Evolutionary conservation across 768 basidiomycete genomes (phyloP).

Genomic region (Nevesoporus exiguus): DNA sequence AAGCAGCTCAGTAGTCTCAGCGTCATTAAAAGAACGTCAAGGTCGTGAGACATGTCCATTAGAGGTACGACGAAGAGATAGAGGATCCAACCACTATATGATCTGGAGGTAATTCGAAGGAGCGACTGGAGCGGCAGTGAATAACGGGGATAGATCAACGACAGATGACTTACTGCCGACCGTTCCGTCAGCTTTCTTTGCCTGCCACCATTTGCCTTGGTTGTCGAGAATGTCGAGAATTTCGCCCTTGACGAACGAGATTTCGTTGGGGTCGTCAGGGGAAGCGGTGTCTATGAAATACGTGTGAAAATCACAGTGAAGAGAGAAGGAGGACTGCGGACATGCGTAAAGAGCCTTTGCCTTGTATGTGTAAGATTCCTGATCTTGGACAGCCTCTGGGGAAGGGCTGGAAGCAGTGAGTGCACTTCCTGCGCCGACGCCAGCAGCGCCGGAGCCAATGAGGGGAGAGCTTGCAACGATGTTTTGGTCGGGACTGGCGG

Average conservation of each 20-base stretch:
- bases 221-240: constrained; percentile 90
- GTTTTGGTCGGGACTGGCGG: constrained; percentile 44
- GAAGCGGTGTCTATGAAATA: constrained; percentile 76
- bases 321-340: constrained; percentile 38
- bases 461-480: constrained; percentile 59
- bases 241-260: constrained; percentile 91
- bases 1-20: constrained; percentile 17
- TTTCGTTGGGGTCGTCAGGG: constrained; percentile 92
- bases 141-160: neutral
- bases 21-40: constrained; percentile 32
- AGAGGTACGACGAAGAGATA: constrained; percentile 8
- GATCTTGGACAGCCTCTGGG: constrained; percentile 29
- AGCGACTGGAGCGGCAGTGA: constrained; percentile 50
- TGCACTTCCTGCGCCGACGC: constrained; percentile 53
- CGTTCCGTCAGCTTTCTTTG: constrained; percentile 70
- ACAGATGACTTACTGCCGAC: constrained; percentile 63
- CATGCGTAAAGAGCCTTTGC: constrained; percentile 91
- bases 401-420: constrained; percentile 19
- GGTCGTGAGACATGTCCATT: constrained; percentile 30
- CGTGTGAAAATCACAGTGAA: constrained; percentile 21
- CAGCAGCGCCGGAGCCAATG: constrained; percentile 60
- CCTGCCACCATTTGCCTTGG: constrained; percentile 93
- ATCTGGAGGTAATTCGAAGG: constrained; percentile 85
- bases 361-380: constrained; percentile 60
- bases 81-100: constrained; percentile 43